Evolutionary conservation across 176 grass and related monocot species (phyloP).

Genomic region (Rhipidocladum racemiflorum): DNA sequence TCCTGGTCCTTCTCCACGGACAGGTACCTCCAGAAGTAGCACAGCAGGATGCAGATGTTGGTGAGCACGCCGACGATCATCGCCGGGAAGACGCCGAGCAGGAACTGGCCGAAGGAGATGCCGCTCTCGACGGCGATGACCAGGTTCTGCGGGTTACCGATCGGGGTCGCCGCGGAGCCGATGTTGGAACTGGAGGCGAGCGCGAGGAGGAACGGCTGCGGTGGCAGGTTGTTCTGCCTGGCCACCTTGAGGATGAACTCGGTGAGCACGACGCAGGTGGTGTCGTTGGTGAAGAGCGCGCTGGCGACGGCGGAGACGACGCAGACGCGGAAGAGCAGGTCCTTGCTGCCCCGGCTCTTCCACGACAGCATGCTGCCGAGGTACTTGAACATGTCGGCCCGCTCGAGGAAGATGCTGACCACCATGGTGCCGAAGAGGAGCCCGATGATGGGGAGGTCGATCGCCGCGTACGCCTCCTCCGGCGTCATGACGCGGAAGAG

Average conservation of each 20-base stretch:
- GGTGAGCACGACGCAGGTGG: slow-evolving; percentile 95
- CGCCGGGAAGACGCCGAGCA: slow-evolving; percentile 68
- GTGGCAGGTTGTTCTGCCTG: slow-evolving; percentile 82
- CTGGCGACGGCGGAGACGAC: slow-evolving; percentile 81
- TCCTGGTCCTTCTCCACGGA: slow-evolving; percentile 51
- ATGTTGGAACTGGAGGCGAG: slow-evolving; percentile 93
- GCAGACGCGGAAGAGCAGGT: slow-evolving; percentile 86
- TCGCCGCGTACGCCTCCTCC: slow-evolving; percentile 64
- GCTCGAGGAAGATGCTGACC: slow-evolving; percentile 82
- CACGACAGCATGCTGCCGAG: slow-evolving; percentile 75
- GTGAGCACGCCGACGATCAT: slow-evolving; percentile 72
- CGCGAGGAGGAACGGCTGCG: slow-evolving; percentile 91
- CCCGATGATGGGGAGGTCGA: slow-evolving; percentile 93
- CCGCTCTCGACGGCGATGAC: slow-evolving; percentile 84
- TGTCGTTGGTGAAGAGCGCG: slow-evolving; percentile 97
- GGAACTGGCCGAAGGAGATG: slow-evolving; percentile 73
- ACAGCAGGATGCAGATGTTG: slow-evolving; percentile 63
- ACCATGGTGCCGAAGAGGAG: slow-evolving; percentile 99
- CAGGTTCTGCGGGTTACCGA: slow-evolving; percentile 97
- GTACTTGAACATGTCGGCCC: slow-evolving; percentile 94
- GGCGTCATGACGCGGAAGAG: slow-evolving; percentile 76
- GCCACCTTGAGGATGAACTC: slow-evolving; percentile 98
- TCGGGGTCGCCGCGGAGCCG: slow-evolving; percentile 76
- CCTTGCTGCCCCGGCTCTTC: slow-evolving; percentile 81
- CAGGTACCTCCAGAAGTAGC: slow-evolving; percentile 73